Base-by-base conservation (phyloP, 2,329 filamentous ascomycete genomes). In the Neoarthrinium moseri region DNA sequence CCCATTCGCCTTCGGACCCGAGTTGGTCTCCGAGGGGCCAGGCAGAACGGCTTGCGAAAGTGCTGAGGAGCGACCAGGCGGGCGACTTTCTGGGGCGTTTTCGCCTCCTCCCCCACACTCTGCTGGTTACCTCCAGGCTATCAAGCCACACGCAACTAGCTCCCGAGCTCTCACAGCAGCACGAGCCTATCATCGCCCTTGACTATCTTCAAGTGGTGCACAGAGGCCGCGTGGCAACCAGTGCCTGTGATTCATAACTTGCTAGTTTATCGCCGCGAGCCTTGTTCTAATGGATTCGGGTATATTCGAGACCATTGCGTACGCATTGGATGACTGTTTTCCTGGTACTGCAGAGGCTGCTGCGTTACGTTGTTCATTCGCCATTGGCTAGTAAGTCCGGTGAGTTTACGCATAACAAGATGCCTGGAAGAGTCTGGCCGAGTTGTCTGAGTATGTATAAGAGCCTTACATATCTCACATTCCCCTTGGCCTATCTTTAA, bases 191-290 rank as follows among this genome's bases (percentile, higher is more conserved):
- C 11, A 43, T 8, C 26, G 33, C 18, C 26, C 8, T 24, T 15
- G 17, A 18, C 29, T 13, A 24, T 26, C 32, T 22, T 15, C 20
- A 45, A 35, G 41, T 30, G 41, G 29, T 37, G 23, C 41, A 13
- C 32, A 26, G 38, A 43, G 43, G 47, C 44, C 47, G 47, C 47
- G 47, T 46, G 43, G 43, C 47, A 41, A 40, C 21, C 35, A 23
- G 21, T 22, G 17, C 41, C 15, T 18, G 15, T 21, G n/a, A 24
- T 26, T n/a, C 37, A 17, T 24, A 17, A 12, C 12, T 26, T 22
- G 20, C 12, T 22, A 17, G 11, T 26, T 11, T 12, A 21, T 29
- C 22, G 15, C 35, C 24, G 23, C 18, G 23, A 29, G 41, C 37
- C 13, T 46, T 29, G 20, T 49, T 49, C 47, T 21, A 29, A 23